phyloP scores from a whole-genome alignment of 2,329 filamentous ascomycete species.

The Penicillium olsonii region DNA sequence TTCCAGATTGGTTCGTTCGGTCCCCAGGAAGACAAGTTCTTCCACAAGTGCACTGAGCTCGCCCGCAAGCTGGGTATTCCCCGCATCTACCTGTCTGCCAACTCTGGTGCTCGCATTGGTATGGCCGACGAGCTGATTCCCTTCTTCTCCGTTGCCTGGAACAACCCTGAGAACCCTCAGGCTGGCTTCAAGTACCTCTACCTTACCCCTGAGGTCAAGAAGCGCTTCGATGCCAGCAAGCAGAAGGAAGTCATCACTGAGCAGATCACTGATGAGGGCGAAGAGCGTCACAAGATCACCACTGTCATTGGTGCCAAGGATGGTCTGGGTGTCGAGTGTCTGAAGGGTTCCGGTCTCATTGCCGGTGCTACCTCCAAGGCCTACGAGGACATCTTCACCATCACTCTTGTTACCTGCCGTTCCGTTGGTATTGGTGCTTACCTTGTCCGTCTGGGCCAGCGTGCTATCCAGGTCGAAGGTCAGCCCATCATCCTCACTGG shows the following conservation, averaged over 20 bases:
- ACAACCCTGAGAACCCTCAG: conserved; percentile 76
- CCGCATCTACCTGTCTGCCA: conserved; percentile 95
- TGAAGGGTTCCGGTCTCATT: conserved; percentile 96
- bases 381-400: conserved; percentile 98
- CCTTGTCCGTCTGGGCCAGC: conserved; percentile 94
- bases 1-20: conserved; percentile 99
- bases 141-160: conserved; percentile 97
- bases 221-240: conserved; percentile 78
- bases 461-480: conserved; percentile 97
- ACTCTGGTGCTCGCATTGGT: conserved; percentile 96
- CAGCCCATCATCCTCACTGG: conserved; percentile 98
- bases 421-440: conserved; percentile 99
- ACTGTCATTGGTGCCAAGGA: conserved; percentile 93
- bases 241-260: conserved; percentile 82
- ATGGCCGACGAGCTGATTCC: conserved; percentile 96
- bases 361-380: conserved; percentile 95
- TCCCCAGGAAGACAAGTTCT: conserved; percentile 95
- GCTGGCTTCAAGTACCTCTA: conserved; percentile 97
- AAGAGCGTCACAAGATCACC: conserved; percentile 90
- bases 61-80: conserved; percentile 93
- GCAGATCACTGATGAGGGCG: conserved; percentile 78
- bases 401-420: conserved; percentile 94
- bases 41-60: conserved; percentile 97
- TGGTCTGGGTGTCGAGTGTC: conserved; percentile 94
- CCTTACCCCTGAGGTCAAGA: conserved; percentile 81